phyloP scores from a whole-genome alignment of 2,329 filamentous ascomycete species.

The Niveomyces coronatus region DNA sequence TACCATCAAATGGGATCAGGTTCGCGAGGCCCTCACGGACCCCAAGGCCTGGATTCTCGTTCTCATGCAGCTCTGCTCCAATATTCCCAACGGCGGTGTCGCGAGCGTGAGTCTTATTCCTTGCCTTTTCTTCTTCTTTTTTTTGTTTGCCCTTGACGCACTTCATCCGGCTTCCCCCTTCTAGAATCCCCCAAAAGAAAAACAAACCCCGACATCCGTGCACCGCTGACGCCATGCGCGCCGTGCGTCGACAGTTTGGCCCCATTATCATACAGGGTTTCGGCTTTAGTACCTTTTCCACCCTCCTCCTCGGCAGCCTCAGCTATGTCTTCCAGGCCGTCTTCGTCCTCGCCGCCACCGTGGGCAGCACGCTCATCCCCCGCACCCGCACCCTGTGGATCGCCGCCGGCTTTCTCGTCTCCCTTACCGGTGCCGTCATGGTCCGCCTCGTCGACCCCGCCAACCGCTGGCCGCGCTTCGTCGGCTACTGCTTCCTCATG shows the following conservation, averaged over 20 bases:
- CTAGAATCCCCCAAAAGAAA: too few species aligned
- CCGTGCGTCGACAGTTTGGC: too few species aligned
- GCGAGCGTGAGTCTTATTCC: slow-evolving; percentile 13
- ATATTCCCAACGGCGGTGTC: slow-evolving; percentile 22
- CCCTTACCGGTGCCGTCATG: slow-evolving; percentile 15
- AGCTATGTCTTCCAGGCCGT: slow-evolving; percentile 15
- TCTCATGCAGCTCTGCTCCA: slow-evolving; percentile 16
- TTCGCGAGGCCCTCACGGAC: slow-evolving; percentile 17
- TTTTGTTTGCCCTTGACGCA: too few species aligned
- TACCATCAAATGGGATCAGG: slow-evolving; percentile 17
- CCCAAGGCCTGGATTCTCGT: slow-evolving; percentile 19
- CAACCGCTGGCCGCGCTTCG: slow-evolving; percentile 14
- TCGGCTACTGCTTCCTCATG: slow-evolving; percentile 41
- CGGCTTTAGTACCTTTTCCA: slow-evolving; percentile 16
- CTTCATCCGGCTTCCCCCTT: too few species aligned
- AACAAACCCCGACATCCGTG: too few species aligned
- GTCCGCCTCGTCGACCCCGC: slow-evolving; percentile 14
- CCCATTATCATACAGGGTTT: slow-evolving; percentile 17
- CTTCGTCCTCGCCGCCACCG: slow-evolving; percentile 15
- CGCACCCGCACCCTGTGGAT: slow-evolving; percentile 20
- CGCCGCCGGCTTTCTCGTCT: slow-evolving; percentile 13
- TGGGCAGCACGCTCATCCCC: slow-evolving; percentile 15
- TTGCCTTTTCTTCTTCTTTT: background rate
- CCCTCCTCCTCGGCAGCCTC: slow-evolving; percentile 14
- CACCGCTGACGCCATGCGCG: too few species aligned